Base-by-base conservation (phyloP, 1,139 yeast species). In the Martiniozyma asiatica region DNA sequence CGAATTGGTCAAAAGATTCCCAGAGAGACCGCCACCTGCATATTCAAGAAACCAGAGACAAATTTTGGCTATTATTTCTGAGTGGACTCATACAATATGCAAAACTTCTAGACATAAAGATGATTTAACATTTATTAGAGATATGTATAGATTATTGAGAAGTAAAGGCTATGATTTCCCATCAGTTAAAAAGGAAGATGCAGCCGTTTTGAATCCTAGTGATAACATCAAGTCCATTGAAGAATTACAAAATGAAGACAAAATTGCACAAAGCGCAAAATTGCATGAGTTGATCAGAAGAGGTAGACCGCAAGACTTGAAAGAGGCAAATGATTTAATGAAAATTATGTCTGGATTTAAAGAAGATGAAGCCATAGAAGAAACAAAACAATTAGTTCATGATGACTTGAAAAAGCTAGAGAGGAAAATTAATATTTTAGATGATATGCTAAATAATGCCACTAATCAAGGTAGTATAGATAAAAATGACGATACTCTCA, bases 281-380 rank as follows among this genome's bases (percentile, higher is more conserved):
- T 67, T 89, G 40, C 98, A 92, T 57, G 98, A 92, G 53, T 66
- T 89, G 41, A 80, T 89, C 41, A 76, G 97, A 58, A 70, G 97
- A 48, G 98, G 98, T 20, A 80, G 84, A 53, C 97, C 98, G 2
- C 82, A 78, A 41, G 99, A 89, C 56, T 68, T 89, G 50, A 85
- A 80, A 48, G 98, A 89, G 55, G 99, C 99, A 23, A 89, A 89
- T 55, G 81, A 80, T 45, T 67, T 89, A 53, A 92, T 89, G 98
- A 85, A 87, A 52, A 75, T 89, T 44, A 87, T 89, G 96, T 94
- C 98, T 8, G 99, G 99, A 3, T 89, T 82, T 60, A 79, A 79
- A 55, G 92, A 82, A 41, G 95, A 92, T 52, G 52, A 47, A 25
- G 57, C 61, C 22, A 58, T 65, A 26, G 72, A 71, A 39, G 70